Base-by-base conservation (phyloP, 805 yeast species). In the Saccharomycopsis fermentans region DNA sequence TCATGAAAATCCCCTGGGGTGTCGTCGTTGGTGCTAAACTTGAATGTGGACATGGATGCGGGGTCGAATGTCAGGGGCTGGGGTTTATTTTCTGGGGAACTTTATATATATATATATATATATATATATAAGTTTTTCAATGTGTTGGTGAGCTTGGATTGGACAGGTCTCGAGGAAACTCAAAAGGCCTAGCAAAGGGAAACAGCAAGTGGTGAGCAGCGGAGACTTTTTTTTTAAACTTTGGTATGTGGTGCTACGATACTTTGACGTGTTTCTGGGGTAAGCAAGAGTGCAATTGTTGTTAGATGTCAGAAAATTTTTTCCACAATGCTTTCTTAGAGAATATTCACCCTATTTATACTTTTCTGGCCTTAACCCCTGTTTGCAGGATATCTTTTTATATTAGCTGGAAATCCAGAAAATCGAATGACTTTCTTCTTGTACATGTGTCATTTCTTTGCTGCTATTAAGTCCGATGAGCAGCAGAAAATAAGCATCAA, bases 391-490 rank as follows among this genome's bases (percentile, higher is more conserved):
- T 6, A 39, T 17, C 17, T 11, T 14, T 12, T 24, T 12, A 12
- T 9, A 21, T 24, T 43, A 5, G n/a, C 50, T 6, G 4, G 24
- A 16, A 43, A 32, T 32, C 35, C 27, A 43, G 24, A 43, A 21
- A 43, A 43, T 43, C 50, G 50, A 43, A 43, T 43, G 50, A 43
- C 50, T 43, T 43, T 43, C 50, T 43, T 43, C 16, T 24, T n/a
- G 50, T 21, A 24, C 50, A 16, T 43, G 50, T 43, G 50, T 43
- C 50, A 43, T 43, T 11, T 43, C 29, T 43, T 8, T 40, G 26
- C 48, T 43, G 50, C 50, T 43, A n/a, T n/a, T n/a, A 43, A 43
- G 50, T 43, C 50, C 50, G 50, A 43, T 43, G 50, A 43, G 50
- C 50, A 43, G 26, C 50, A 43, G n/a, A 43, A 43, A 43, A 43